Evolutionary conservation across 352 stramenopile genomes (phyloP), one percentile per base, ranked within the genome.

Genomic region (Saprolegnia diclina): DNA sequence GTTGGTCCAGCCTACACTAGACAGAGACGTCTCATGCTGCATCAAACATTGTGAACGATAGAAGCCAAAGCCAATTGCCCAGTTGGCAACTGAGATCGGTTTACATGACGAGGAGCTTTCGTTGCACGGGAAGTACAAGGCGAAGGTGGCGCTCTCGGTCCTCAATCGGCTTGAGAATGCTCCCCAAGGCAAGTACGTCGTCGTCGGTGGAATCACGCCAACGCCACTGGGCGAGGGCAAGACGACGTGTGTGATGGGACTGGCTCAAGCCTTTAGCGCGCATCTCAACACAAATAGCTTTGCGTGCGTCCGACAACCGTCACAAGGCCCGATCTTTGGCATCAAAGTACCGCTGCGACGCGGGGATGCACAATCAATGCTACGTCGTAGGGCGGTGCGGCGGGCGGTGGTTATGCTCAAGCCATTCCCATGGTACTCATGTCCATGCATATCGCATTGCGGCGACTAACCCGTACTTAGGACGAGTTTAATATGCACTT

Each of bases 401-500:
- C 87, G 14, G 86, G 86, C 61, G 87, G 87, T 52, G 87, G 95
- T 32, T 98, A 98, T 76, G 83, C 93, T 5, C 97, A 99, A 75
- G 94, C 97, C 29, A 89, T 98, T 29, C 85, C 84, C 5, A 93
- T 74, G 59, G 59, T 66, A 4, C 16, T 40, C 35, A 61, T 42
- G 6, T 72, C 10, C 29, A 64, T 92, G 52, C 29, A 35, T 35
- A 5, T 35, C 29, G 29, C 5, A 5, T 2, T 2, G 29, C 2
- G 29, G 29, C 29, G 29, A 35, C 29, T 35, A 35, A 35, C 2
- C 2, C 2, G 5, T 35, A 35, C 29, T 3, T 55, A 63, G 97
- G 97, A 99, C 74, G 96, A 99, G 74, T 99, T 99, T 76, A 99
- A 99, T 79, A 79, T 99, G 72, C 97, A 99, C 74, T 73, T 99